These are phyloP conservation scores for Neonectria neomacrospora DNA, from an alignment of 2,329 filamentous ascomycete species.

Conservation along the genomic window DNA sequence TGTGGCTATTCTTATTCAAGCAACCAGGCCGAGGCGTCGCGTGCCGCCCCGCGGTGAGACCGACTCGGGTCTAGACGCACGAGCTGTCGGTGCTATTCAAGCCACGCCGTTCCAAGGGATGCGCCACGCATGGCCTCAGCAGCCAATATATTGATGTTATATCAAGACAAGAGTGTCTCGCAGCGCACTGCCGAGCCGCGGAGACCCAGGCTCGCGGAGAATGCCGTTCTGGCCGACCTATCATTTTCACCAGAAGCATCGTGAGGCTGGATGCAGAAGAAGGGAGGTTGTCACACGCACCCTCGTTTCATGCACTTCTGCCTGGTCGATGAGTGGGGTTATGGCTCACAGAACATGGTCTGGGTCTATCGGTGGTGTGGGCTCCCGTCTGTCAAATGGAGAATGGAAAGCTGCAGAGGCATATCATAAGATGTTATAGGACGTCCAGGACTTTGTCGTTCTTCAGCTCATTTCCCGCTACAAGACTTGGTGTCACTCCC, in stretches of 20 bases:
- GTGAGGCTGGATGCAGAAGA: slow-evolving; percentile 35
- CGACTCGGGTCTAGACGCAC: slow-evolving; percentile 13
- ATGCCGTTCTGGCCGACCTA: slow-evolving; percentile 17
- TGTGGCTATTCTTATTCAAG: slow-evolving; percentile 16
- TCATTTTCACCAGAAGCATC: slow-evolving; percentile 13
- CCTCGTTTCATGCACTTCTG: slow-evolving; percentile 2
- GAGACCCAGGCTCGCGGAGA: slow-evolving; percentile 5
- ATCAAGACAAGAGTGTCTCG: background rate
- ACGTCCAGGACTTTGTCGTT: background rate
- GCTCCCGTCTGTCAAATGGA: background rate
- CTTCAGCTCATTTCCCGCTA: slow-evolving; percentile 9
- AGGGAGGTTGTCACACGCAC: slow-evolving; percentile 31
- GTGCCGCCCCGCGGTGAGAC: slow-evolving; percentile 6
- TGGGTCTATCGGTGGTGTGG: slow-evolving; percentile 27
- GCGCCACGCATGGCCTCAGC: slow-evolving; percentile 30
- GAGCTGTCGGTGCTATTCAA: slow-evolving; percentile 9
- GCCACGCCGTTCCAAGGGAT: slow-evolving; percentile 12
- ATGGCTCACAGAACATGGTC: slow-evolving; percentile 9
- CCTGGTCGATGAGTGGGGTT: slow-evolving; percentile 1
- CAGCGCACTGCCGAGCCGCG: slow-evolving; percentile 19
- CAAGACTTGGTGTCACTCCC: background rate
- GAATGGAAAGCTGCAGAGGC: background rate
- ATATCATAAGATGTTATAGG: background rate
- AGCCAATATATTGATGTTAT: slow-evolving; percentile 22
- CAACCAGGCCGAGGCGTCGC: slow-evolving; percentile 25